These are phyloP conservation scores for Fomitopsis serialis DNA, from an alignment of 768 basidiomycete species.

Conservation along the genomic window DNA sequence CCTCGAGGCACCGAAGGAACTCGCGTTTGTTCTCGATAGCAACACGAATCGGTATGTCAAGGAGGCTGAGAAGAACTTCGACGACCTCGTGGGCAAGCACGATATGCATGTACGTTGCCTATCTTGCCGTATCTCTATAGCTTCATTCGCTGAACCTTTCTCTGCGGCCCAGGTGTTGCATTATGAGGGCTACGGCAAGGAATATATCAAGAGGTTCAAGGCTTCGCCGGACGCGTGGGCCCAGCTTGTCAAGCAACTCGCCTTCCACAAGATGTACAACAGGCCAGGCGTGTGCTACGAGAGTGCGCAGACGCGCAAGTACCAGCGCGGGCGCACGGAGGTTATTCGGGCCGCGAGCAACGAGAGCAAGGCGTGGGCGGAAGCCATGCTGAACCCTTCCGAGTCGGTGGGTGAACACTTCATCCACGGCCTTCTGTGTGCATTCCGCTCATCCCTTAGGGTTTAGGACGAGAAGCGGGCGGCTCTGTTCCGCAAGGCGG, in stretches of 20 bases:
- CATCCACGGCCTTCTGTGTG: neutral
- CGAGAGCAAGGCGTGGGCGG: conserved; percentile 81
- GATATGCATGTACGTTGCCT: conserved; percentile 59
- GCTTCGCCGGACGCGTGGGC: conserved; percentile 92
- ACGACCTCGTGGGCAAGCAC: conserved; percentile 69
- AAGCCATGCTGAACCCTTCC: conserved; percentile 73
- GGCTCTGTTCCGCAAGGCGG: conserved; percentile 68
- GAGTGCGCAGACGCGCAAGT: conserved; percentile 91
- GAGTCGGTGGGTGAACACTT: conserved; percentile 33
- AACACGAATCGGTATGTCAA: conserved; percentile 47
- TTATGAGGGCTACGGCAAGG: conserved; percentile 67
- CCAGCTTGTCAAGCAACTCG: conserved; percentile 94
- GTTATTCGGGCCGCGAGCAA: conserved; percentile 84
- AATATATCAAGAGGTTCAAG: conserved; percentile 74
- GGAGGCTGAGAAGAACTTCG: conserved; percentile 62
- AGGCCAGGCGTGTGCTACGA: conserved; percentile 87
- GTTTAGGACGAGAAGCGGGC: conserved; percentile 51
- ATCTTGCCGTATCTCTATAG: neutral
- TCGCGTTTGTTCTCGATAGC: conserved; percentile 64
- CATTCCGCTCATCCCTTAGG: neutral
- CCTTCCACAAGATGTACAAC: conserved; percentile 80
- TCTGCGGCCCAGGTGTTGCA: conserved; percentile 18
- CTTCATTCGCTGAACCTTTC: neutral
- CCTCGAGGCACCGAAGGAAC: conserved; percentile 59
- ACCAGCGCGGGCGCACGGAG: conserved; percentile 86